phyloP scores from a whole-genome alignment of 257 asterid species.

The Mitragyna speciosa region DNA sequence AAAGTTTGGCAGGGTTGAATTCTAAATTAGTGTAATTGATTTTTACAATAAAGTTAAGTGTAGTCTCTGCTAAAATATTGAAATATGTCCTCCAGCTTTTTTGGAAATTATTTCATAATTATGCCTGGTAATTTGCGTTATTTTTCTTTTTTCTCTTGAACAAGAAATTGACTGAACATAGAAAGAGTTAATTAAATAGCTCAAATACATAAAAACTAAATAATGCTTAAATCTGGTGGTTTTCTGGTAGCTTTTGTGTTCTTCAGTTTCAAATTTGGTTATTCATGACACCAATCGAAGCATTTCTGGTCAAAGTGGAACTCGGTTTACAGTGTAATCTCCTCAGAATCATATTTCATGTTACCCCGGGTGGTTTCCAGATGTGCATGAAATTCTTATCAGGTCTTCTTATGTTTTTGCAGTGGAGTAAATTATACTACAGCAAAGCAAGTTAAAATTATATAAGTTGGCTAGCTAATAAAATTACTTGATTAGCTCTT shows the following conservation, averaged over 20 bases:
- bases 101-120: not conserved
- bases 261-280: not conserved
- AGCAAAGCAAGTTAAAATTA: not conserved
- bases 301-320: too few relatives aligned
- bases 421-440: not conserved
- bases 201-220: not conserved
- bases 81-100: not conserved
- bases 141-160: not conserved
- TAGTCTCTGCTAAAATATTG: not conserved
- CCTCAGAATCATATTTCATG: too few relatives aligned
- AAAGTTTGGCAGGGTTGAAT: not conserved
- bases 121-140: not conserved
- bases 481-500: not conserved
- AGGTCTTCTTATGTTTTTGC: not conserved
- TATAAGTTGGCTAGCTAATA: not conserved
- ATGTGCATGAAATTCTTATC: not conserved
- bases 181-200: not conserved
- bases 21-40: not conserved
- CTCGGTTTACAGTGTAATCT: too few relatives aligned
- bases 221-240: too few relatives aligned
- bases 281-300: not conserved
- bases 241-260: not conserved
- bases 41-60: not conserved
- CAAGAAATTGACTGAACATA: not conserved
- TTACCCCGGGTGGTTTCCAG: not conserved